Conservation (phyloP, 1,139 yeast genomes). For the Pichia sp. region DNA sequence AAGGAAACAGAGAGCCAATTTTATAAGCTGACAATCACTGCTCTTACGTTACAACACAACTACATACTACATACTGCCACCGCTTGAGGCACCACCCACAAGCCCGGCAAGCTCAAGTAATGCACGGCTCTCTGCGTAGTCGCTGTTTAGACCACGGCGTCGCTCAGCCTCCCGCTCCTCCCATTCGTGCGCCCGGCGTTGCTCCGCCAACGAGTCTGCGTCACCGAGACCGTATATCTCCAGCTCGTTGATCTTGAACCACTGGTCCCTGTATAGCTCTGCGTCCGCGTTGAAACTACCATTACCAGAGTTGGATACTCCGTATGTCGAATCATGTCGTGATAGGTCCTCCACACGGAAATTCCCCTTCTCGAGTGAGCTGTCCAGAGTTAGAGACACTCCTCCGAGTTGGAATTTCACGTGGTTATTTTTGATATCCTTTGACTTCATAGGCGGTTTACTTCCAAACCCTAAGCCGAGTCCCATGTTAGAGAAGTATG, state of each 20-base stretch:
- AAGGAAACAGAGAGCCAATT: no score
- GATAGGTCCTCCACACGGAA: constrained; percentile 62
- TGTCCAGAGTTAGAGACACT: constrained; percentile 72
- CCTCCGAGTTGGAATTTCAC: constrained; percentile 46
- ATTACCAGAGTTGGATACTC: constrained; percentile 3
- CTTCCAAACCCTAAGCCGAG: constrained; percentile 82
- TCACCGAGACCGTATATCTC: constrained; percentile 94
- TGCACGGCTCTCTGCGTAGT: constrained; percentile 76
- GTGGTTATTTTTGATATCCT: constrained; percentile 9
- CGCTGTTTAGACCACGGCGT: constrained; percentile 61
- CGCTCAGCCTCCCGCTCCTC: constrained; percentile 80
- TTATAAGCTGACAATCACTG: no score
- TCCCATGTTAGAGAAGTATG: constrained; percentile 61
- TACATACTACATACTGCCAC: no score
- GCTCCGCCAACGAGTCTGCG: constrained; percentile 67
- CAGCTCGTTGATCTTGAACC: constrained; percentile 64
- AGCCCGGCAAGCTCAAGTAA: constrained; percentile 84
- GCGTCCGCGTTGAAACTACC: not conserved
- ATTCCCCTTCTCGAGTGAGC: constrained; percentile 70
- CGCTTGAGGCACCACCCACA: no score
- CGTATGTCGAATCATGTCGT: no score
- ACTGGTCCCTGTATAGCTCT: constrained; percentile 41
- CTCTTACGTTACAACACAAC: no score
- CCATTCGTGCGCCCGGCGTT: constrained; percentile 81
- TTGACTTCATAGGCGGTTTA: constrained; percentile 49